Conservation (phyloP, 306 rosid genomes). For the Heteromeles arbutifolia region DNA sequence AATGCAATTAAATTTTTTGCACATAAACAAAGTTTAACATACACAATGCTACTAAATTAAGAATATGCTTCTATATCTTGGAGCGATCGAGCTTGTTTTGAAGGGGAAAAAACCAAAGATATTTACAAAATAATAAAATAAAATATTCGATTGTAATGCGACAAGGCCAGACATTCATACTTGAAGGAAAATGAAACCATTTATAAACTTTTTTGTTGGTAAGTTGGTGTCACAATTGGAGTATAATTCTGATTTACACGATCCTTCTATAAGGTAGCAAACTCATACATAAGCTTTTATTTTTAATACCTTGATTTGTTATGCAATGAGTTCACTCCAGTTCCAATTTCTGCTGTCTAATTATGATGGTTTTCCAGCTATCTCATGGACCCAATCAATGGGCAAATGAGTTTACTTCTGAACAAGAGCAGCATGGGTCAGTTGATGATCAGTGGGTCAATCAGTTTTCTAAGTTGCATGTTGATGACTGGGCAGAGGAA, state of each 20-base stretch:
- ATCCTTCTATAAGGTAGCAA: not conserved
- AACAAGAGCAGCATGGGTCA: conserved; percentile 33
- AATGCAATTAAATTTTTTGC: not conserved
- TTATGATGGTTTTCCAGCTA: conserved; percentile 44
- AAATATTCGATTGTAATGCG: not conserved
- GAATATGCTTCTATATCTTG: not conserved
- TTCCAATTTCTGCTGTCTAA: conserved; percentile 14
- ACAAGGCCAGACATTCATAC: not conserved
- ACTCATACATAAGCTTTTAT: not conserved
- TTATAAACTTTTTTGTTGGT: not conserved
- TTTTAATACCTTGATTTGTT: not conserved
- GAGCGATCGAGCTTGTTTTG: not conserved
- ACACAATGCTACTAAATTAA: not conserved
- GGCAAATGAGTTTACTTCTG: conserved; percentile 73
- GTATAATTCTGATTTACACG: not conserved
- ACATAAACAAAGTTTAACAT: not conserved
- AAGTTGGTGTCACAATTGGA: not conserved
- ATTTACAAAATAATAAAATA: not conserved
- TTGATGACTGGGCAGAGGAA: conserved; percentile 90
- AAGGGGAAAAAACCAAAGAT: not conserved
- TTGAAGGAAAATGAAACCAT: not conserved
- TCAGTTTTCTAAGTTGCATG: conserved; percentile 84
- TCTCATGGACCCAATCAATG: conserved; percentile 61
- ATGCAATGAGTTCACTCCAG: not conserved
- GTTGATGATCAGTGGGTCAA: conserved; percentile 81